phyloP scores from a whole-genome alignment of 2,329 filamentous ascomycete species.

The Monilinia fructigena region DNA sequence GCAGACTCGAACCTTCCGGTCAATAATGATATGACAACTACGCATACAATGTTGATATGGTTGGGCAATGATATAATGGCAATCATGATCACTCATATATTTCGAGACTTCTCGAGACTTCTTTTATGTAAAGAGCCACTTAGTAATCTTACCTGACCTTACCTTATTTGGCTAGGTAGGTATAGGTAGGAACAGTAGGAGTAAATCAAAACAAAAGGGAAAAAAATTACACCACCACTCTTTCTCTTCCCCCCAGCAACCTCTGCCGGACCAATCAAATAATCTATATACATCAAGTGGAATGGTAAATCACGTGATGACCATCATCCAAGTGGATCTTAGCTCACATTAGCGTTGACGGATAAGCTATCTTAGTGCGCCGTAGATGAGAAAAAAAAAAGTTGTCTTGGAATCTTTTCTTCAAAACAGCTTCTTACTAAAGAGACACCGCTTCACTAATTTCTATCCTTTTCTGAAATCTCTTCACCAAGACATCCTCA shows the following conservation, averaged over 20 bases:
- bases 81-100: too few species aligned
- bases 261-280: background rate
- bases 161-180: too few species aligned
- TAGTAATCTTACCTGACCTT: too few species aligned
- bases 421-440: constrained; percentile 23
- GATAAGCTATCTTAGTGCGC: constrained; percentile 35
- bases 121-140: background rate
- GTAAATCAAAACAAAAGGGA: too few species aligned
- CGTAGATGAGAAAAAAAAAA: constrained; percentile 32
- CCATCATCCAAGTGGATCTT: background rate
- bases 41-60: background rate
- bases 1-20: background rate
- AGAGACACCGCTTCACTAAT: constrained; percentile 28
- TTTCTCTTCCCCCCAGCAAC: too few species aligned
- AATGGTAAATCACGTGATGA: background rate
- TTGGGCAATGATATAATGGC: too few species aligned
- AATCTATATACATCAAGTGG: background rate
- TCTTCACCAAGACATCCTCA: constrained; percentile 7
- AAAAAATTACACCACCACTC: too few species aligned
- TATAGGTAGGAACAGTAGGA: too few species aligned
- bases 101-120: constrained; percentile 6
- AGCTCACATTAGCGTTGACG: constrained; percentile 16
- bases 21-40: background rate
- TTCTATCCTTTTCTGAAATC: constrained; percentile 18
- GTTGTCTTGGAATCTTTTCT: constrained; percentile 28